Evolutionary conservation across 208 protist genomes (phyloP).

Genomic region (Wallacemonas rigidus): DNA sequence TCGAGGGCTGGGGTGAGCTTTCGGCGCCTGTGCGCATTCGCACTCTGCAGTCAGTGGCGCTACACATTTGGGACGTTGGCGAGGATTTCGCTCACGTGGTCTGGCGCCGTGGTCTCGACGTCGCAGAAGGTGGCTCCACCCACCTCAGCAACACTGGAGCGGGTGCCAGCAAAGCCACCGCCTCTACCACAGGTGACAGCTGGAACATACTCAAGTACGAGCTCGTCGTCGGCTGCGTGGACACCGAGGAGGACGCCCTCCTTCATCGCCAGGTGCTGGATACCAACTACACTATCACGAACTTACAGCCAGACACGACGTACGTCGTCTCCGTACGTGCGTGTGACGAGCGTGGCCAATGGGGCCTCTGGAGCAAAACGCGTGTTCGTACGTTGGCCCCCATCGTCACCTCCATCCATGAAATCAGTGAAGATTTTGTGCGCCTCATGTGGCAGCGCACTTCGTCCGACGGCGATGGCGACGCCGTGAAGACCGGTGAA

Average conservation of each 20-base stretch:
- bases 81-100: slow-evolving; percentile 88
- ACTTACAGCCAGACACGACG: slow-evolving; percentile 76
- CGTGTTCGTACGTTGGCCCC: slow-evolving; percentile 82
- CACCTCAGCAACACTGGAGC: neutral
- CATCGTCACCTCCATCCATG: slow-evolving; percentile 78
- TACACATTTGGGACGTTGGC: slow-evolving; percentile 85
- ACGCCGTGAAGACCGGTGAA: neutral
- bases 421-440: slow-evolving; percentile 93
- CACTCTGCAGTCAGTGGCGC: slow-evolving; percentile 71
- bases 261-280: slow-evolving; percentile 82
- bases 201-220: slow-evolving; percentile 90
- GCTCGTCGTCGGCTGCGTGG: slow-evolving; percentile 79
- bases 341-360: slow-evolving; percentile 82
- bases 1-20: slow-evolving; percentile 84
- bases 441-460: slow-evolving; percentile 88
- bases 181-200: neutral
- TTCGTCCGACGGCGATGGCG: slow-evolving; percentile 19
- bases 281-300: slow-evolving; percentile 85
- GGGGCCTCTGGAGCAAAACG: slow-evolving; percentile 83
- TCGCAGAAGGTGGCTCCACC: neutral
- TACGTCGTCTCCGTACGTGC: slow-evolving; percentile 89
- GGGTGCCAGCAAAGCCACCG: neutral
- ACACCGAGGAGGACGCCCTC: slow-evolving; percentile 78
- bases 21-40: slow-evolving; percentile 58
- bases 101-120: slow-evolving; percentile 67